phyloP scores from a whole-genome alignment of 805 yeast genomes.

The Saccharomycopsis sp. region DNA sequence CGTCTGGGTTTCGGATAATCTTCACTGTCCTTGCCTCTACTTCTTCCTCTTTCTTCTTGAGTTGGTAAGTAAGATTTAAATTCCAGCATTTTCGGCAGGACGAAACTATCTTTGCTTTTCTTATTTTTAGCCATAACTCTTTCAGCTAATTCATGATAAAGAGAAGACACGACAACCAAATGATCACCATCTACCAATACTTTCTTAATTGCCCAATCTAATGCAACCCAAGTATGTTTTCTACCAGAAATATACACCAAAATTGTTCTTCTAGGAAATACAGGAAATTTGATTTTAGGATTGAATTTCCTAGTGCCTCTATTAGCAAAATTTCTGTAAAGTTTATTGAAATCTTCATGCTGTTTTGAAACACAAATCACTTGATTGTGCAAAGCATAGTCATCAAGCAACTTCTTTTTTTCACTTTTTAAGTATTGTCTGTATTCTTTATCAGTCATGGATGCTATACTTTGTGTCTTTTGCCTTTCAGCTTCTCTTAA shows the following conservation, averaged over 20 bases:
- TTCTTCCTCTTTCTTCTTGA: not conserved
- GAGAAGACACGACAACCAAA: conserved; percentile 48
- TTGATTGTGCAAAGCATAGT: conserved; percentile 17
- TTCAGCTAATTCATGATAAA: conserved; percentile 26
- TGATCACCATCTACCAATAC: conserved; percentile 57
- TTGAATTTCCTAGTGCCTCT: conserved; percentile 19
- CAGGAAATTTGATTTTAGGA: conserved; percentile 23
- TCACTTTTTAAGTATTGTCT: conserved; percentile 4
- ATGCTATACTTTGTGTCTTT: no score
- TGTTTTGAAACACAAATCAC: conserved; percentile 28
- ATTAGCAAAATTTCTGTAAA: conserved; percentile 29
- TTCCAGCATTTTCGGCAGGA: no score
- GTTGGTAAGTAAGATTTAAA: not conserved
- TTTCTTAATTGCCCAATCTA: conserved; percentile 55
- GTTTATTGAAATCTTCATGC: conserved; percentile 37
- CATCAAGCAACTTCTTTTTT: conserved; percentile 1
- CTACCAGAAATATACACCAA: conserved; percentile 62
- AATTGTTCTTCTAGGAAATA: conserved; percentile 42
- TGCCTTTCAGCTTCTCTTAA: conserved; percentile 3
- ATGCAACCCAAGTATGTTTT: conserved; percentile 71
- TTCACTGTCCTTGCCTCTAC: not conserved
- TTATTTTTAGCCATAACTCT: conserved; percentile 1
- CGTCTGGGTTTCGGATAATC: not conserved
- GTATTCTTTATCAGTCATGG: conserved; percentile 7
- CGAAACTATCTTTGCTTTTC: no score